These are phyloP conservation scores for Torrubiella hemipterigena DNA, from an alignment of 2,329 filamentous ascomycete species.

Conservation along the genomic window DNA sequence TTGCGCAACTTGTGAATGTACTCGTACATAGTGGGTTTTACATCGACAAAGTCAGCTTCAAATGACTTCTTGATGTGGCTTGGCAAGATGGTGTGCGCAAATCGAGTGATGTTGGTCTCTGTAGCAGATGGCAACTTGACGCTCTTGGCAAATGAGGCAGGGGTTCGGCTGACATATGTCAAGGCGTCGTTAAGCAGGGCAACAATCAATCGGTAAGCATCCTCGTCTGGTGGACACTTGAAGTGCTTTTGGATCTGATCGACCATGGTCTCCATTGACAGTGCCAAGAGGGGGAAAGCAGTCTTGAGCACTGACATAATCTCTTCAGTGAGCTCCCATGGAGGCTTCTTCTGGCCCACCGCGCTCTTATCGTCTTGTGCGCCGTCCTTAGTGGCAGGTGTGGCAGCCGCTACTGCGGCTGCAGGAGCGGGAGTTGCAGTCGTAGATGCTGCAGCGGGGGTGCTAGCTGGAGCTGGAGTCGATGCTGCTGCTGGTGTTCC, in stretches of 20 bases:
- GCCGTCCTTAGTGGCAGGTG: neutral
- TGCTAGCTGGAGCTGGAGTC: too few species aligned
- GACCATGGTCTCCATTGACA: conserved; percentile 99
- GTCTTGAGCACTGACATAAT: conserved; percentile 94
- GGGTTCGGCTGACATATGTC: conserved; percentile 82
- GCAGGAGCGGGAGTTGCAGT: conserved; percentile 15
- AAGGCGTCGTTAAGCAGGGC: conserved; percentile 91
- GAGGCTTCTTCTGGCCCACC: conserved; percentile 71
- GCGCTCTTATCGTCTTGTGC: conserved; percentile 19
- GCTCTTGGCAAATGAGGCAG: conserved; percentile 75
- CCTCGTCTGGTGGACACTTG: conserved; percentile 96
- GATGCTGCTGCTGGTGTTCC: conserved; percentile 9
- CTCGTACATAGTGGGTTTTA: conserved; percentile 95
- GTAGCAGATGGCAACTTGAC: conserved; percentile 83
- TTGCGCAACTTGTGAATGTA: conserved; percentile 94
- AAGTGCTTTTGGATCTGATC: conserved; percentile 98
- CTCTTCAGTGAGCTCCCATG: conserved; percentile 95
- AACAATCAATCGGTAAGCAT: conserved; percentile 95
- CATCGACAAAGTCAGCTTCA: conserved; percentile 89
- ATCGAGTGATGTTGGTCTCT: conserved; percentile 91
- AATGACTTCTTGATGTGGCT: conserved; percentile 93
- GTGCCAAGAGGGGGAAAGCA: conserved; percentile 83
- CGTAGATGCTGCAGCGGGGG: conserved; percentile 10
- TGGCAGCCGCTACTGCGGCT: too few species aligned
- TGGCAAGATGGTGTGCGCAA: conserved; percentile 91